Evolutionary conservation across 2,329 filamentous ascomycete species (phyloP).

Genomic region (Graphilbum sp.): DNA sequence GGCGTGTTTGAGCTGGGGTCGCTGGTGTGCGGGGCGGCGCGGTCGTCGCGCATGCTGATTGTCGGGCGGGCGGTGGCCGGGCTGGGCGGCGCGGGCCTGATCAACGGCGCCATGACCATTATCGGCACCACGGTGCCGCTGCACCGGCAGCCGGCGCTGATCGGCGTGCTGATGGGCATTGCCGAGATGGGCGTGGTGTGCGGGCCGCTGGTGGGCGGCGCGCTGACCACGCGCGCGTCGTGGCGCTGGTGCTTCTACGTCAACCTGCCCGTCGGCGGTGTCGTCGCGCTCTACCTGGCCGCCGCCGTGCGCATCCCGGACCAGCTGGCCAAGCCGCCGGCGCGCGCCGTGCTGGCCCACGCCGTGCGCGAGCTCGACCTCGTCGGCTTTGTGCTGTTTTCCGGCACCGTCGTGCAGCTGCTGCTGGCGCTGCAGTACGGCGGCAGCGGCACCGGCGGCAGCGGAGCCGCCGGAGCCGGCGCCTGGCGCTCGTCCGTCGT

Average conservation of each 20-base stretch:
- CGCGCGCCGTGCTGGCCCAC: constrained; percentile 12
- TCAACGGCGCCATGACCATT: constrained; percentile 33
- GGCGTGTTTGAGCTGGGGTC: constrained; percentile 38
- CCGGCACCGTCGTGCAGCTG: constrained; percentile 21
- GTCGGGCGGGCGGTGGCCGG: constrained; percentile 37
- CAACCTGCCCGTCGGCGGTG: constrained; percentile 21
- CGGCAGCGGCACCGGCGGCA: no score
- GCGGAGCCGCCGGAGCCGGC: no score
- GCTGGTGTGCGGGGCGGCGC: constrained; percentile 31
- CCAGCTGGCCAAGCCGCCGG: constrained; percentile 14
- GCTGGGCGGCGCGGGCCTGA: constrained; percentile 30
- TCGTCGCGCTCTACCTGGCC: constrained; percentile 17
- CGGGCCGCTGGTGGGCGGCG: constrained; percentile 30
- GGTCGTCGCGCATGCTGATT: constrained; percentile 33
- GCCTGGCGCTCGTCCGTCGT: constrained; percentile 22
- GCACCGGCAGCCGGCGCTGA: constrained; percentile 19
- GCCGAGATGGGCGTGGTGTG: constrained; percentile 25
- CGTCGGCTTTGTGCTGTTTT: constrained; percentile 23
- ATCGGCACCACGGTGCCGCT: constrained; percentile 22
- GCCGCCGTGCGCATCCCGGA: constrained; percentile 21
- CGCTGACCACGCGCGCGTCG: constrained; percentile 19
- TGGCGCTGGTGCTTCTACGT: constrained; percentile 29
- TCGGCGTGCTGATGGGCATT: constrained; percentile 7
- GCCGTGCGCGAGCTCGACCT: constrained; percentile 22
- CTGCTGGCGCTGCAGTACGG: constrained; percentile 29